These are phyloP conservation scores for Trichoderma sp. DNA, from an alignment of 2,329 filamentous ascomycete genomes.

Conservation along the genomic window DNA sequence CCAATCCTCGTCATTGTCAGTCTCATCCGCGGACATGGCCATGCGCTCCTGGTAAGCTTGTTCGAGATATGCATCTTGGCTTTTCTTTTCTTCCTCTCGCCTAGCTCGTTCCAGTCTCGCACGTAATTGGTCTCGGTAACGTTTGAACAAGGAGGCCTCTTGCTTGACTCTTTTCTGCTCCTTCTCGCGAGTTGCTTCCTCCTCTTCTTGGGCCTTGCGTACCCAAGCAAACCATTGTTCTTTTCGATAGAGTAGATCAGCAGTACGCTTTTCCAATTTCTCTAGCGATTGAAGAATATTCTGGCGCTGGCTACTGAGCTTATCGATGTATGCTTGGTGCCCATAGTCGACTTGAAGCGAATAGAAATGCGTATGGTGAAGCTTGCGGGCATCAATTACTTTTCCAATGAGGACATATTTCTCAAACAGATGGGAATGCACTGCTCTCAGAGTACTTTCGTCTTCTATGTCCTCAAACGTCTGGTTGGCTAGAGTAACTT, in stretches of 20 bases:
- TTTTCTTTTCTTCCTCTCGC: conserved; percentile 35
- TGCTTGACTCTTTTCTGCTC: conserved; percentile 20
- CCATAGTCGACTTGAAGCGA: conserved; percentile 9
- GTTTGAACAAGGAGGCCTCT: conserved; percentile 38
- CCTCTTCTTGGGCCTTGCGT: conserved; percentile 5
- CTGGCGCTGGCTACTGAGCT: conserved; percentile 19
- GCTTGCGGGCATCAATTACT: conserved; percentile 20
- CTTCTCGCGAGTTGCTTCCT: conserved; percentile 15
- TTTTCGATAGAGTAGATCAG: conserved; percentile 6
- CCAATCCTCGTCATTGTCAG: conserved; percentile 35
- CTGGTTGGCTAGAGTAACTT: conserved; percentile 13
- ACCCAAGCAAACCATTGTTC: conserved; percentile 25
- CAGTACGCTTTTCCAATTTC: conserved; percentile 6
- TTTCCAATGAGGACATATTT: conserved; percentile 14
- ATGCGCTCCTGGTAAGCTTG: conserved; percentile 35
- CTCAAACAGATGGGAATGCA: conserved; percentile 14
- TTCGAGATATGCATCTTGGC: conserved; percentile 39
- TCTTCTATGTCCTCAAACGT: conserved; percentile 11
- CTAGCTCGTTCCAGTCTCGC: conserved; percentile 31
- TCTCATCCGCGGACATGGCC: conserved; percentile 30
- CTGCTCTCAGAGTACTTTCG: not conserved
- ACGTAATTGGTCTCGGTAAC: conserved; percentile 35
- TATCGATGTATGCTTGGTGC: conserved; percentile 17
- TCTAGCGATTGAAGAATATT: conserved; percentile 10
- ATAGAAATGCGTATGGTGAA: conserved; percentile 21